Evolutionary conservation across 164 flowering plant genomes (phyloP), one percentile per base, ranked within the genome.

Genomic region (Vitis labrusca): DNA sequence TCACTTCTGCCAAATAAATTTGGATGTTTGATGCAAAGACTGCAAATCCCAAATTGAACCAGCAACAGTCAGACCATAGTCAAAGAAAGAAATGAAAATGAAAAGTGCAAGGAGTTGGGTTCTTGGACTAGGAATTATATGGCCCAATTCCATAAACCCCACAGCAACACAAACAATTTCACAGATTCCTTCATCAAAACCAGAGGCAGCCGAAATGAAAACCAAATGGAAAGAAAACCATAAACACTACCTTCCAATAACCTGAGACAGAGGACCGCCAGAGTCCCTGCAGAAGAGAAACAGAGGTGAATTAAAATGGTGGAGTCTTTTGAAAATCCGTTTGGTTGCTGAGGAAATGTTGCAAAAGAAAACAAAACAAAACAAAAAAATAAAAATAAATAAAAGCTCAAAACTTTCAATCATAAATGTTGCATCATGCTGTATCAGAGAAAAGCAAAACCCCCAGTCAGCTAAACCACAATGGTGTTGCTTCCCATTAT

Each of bases 1-100:
- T 94, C 97, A 65, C 97, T 89, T 79, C 92, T 86, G 47, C 98
- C 98, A 75, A 92, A 94, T 71, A 94, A 81, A 73, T 88, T 89
- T 6, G 97, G 97, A 72, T 94, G 98, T 69, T 92, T 94, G 59
- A 94, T 81, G 76, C 92, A 91, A 63, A 92, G 86, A 74, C 98
- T 94, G 82, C 63, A 47, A 70, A 2, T 53, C 29, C 67, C 59
- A 61, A 14, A 63, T 66, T 29, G 48, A 30, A 65, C 19, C 54
- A 68, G 69, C 15, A 52, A 67, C 3, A 57, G 60, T 9, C 17
- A 73, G 9, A 30, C 52, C 23, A 59, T 16, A 19, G 23, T 53
- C 68, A n/a, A 14, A 17, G 13, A 27, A 55, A 63, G 16, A 68
- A 10, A 48, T 30, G 13, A 8, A 27, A 64, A 19, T 32, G 32